Evolutionary conservation across 345 rosid genomes (phyloP).

Genomic region (Eucalyptus urophylla): DNA sequence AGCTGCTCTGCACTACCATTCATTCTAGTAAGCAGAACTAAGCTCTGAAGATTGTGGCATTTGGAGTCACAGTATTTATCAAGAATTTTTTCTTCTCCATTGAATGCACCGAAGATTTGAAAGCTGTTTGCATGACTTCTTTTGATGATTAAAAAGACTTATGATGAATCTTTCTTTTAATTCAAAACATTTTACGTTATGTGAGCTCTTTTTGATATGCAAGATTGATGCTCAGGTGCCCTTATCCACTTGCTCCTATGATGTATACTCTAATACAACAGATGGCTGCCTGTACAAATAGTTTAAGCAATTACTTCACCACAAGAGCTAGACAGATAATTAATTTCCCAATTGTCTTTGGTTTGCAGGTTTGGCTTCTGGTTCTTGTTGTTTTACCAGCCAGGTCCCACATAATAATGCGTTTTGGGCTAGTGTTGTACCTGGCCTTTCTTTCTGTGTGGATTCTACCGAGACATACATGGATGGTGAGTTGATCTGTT

Average conservation of each 20-base stretch:
- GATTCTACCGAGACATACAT: conserved; percentile 59
- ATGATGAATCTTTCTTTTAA: not conserved
- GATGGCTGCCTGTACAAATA: not conserved
- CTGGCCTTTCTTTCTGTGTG: conserved; percentile 55
- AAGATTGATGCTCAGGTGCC: not conserved
- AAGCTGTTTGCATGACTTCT: not conserved
- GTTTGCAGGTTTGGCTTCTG: conserved; percentile 84
- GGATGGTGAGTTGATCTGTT: conserved; percentile 40
- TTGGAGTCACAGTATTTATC: not conserved
- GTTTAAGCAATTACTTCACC: not conserved
- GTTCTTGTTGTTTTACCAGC: conserved; percentile 89
- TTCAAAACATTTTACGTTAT: not conserved
- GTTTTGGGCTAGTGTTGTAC: conserved; percentile 59
- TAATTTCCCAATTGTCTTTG: not conserved
- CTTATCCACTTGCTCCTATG: not conserved
- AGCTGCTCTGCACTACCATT: not conserved
- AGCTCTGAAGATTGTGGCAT: not conserved
- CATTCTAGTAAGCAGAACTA: not conserved
- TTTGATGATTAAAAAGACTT: not conserved
- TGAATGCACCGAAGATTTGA: not conserved
- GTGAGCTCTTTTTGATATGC: not conserved
- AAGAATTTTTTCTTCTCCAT: not conserved
- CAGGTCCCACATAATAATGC: conserved; percentile 62
- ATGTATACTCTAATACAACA: not conserved
- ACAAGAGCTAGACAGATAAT: not conserved